These are phyloP conservation scores for Ascobolus immersus DNA, from an alignment of 495 filamentous ascomycete species.

Conservation along the genomic window DNA sequence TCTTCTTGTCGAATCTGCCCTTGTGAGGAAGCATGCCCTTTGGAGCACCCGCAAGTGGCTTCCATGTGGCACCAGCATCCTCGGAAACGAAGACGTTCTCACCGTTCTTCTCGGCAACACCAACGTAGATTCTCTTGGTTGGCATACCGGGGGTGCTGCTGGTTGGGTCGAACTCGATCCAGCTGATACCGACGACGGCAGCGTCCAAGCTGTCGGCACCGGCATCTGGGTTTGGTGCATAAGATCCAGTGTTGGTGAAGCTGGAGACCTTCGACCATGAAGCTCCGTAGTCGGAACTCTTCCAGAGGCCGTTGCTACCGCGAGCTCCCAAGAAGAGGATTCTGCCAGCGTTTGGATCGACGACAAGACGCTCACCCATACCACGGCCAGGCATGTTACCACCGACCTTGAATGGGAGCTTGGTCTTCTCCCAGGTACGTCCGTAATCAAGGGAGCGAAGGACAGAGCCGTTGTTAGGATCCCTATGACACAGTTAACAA, in stretches of 20 bases:
- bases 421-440: conserved; percentile 22
- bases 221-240: conserved; percentile 20
- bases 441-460: conserved; percentile 26
- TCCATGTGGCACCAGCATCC: conserved; percentile 25
- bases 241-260: conserved; percentile 29
- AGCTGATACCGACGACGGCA: conserved; percentile 27
- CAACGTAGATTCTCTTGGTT: conserved; percentile 34
- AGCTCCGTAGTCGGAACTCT: conserved; percentile 28
- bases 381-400: conserved; percentile 42
- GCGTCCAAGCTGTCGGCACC: conserved; percentile 22
- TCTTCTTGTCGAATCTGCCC: conserved; percentile 25
- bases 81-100: conserved; percentile 28
- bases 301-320: conserved; percentile 37
- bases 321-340: conserved; percentile 33
- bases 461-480: conserved; percentile 29
- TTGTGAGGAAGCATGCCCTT: conserved; percentile 30
- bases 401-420: conserved; percentile 32
- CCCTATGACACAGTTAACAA: conserved; percentile 13
- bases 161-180: conserved; percentile 31
- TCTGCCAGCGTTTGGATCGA: conserved; percentile 31
- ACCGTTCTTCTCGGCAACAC: conserved; percentile 25
- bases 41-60: conserved; percentile 23
- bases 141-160: conserved; percentile 21
- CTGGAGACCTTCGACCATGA: conserved; percentile 32
- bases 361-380: conserved; percentile 34